phyloP scores from a whole-genome alignment of 2,329 filamentous ascomycete genomes.

The Xylaria sp. region DNA sequence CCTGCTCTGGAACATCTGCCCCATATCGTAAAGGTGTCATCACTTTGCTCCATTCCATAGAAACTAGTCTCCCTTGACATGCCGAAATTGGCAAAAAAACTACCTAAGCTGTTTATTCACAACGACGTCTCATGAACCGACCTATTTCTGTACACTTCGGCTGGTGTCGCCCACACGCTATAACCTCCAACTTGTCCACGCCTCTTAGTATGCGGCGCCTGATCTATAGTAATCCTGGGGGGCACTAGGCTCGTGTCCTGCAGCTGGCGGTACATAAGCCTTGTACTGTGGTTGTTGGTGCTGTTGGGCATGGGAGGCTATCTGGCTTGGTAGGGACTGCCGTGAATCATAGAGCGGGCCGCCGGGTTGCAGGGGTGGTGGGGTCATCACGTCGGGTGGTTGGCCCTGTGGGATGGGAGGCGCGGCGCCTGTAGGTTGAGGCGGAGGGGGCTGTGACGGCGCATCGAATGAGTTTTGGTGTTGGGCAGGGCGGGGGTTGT shows the following conservation, averaged over 20 bases:
- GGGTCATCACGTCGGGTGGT: slow-evolving; percentile 45
- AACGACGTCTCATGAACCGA: neutral
- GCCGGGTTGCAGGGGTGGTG: slow-evolving; percentile 52
- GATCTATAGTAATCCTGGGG: slow-evolving; percentile 64
- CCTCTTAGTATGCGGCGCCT: slow-evolving; percentile 40
- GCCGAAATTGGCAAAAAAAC: neutral
- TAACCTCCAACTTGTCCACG: too few relatives aligned
- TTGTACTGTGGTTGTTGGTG: slow-evolving; percentile 59
- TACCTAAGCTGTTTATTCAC: neutral
- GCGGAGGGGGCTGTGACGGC: slow-evolving; percentile 40
- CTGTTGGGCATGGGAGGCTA: slow-evolving; percentile 18
- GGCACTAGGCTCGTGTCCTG: slow-evolving; percentile 52
- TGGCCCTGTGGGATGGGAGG: slow-evolving; percentile 50
- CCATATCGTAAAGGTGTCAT: neutral
- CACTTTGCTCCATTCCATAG: neutral
- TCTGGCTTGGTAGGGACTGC: slow-evolving; percentile 57
- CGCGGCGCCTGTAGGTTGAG: slow-evolving; percentile 46
- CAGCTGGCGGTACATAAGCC: slow-evolving; percentile 59
- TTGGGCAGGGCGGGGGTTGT: slow-evolving; percentile 35
- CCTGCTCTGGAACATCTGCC: neutral
- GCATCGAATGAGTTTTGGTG: slow-evolving; percentile 41
- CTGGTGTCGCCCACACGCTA: neutral
- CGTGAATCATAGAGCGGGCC: slow-evolving; percentile 56
- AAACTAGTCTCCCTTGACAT: neutral
- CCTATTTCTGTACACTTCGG: neutral